Conservation (phyloP, 306 rosid genomes). For the Prunus mume region DNA sequence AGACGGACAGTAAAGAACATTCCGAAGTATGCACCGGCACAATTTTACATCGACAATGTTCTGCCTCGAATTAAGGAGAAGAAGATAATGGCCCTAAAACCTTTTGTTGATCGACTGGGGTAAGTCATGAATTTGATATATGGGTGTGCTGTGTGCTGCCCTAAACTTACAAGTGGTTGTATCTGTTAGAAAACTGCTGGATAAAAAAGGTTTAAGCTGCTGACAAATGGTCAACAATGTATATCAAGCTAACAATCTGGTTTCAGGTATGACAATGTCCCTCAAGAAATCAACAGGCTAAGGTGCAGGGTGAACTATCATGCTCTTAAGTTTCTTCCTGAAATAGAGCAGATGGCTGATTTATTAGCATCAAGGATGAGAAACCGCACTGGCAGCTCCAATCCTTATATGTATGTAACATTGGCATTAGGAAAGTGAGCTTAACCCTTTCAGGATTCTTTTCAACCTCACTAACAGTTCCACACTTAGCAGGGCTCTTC, state of each 20-base stretch:
- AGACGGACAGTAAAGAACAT: slow-evolving; percentile 97
- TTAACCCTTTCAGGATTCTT: slow-evolving; percentile 16
- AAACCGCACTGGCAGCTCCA: slow-evolving; percentile 88
- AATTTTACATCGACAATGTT: slow-evolving; percentile 96
- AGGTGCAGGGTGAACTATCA: slow-evolving; percentile 99
- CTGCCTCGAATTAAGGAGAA: slow-evolving; percentile 98
- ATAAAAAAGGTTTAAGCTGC: background rate
- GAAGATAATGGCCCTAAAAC: slow-evolving; percentile 97
- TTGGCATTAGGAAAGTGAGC: slow-evolving; percentile 15
- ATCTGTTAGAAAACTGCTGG: background rate
- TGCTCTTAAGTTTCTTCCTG: slow-evolving; percentile 97
- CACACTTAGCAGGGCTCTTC: slow-evolving; percentile 79
- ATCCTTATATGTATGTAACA: slow-evolving; percentile 82
- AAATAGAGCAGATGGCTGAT: slow-evolving; percentile 96
- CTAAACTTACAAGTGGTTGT: background rate
- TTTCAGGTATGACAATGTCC: slow-evolving; percentile 95
- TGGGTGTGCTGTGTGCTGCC: slow-evolving; percentile 2
- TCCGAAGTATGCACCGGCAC: slow-evolving; percentile 96
- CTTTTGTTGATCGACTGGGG: slow-evolving; percentile 99
- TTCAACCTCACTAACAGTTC: slow-evolving; percentile 36
- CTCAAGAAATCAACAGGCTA: slow-evolving; percentile 91
- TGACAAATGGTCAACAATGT: background rate
- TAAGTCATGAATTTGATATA: slow-evolving; percentile 36
- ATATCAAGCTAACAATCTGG: slow-evolving; percentile 8
- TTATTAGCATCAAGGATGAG: slow-evolving; percentile 92